These are phyloP conservation scores for Diaporthe amygdali DNA, from an alignment of 2,329 filamentous ascomycete genomes.

Conservation along the genomic window DNA sequence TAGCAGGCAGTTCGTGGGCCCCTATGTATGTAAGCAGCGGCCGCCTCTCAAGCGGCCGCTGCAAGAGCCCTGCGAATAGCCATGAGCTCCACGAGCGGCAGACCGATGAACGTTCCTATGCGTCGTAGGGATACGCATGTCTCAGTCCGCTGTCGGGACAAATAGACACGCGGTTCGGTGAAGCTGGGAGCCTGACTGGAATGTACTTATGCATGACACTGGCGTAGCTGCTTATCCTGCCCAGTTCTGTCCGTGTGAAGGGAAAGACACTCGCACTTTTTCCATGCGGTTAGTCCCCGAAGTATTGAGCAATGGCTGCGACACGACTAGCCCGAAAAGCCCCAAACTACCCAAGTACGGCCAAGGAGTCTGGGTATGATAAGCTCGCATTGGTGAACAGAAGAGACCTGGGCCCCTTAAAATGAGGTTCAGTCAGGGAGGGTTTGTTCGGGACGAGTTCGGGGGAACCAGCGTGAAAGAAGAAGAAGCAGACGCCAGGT, in stretches of 20 bases:
- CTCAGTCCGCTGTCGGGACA: slow-evolving; percentile 7
- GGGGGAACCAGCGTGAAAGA: not conserved
- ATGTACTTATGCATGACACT: slow-evolving; percentile 7
- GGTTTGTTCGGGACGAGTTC: not conserved
- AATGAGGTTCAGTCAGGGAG: slow-evolving; percentile 6
- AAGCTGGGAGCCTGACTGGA: slow-evolving; percentile 5
- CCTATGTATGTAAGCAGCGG: slow-evolving; percentile 5
- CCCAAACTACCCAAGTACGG: slow-evolving; percentile 3
- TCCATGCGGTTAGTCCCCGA: slow-evolving; percentile 12
- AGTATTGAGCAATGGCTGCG: slow-evolving; percentile 13
- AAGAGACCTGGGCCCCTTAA: not conserved
- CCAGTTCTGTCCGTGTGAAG: slow-evolving; percentile 7
- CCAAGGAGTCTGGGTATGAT: slow-evolving; percentile 6
- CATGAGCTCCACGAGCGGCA: slow-evolving; percentile 8
- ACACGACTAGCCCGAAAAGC: slow-evolving; percentile 14
- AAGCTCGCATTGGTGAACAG: not conserved
- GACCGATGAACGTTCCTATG: not conserved
- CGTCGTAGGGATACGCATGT: slow-evolving; percentile 7
- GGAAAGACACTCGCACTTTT: slow-evolving; percentile 11
- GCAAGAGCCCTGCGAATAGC: not conserved
- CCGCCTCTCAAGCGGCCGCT: not conserved
- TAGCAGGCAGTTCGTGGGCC: not conserved
- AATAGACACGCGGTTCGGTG: not conserved
- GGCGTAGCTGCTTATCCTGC: slow-evolving; percentile 4
- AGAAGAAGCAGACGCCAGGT: not conserved